Evolutionary conservation across 495 filamentous ascomycete species (phyloP).

Genomic region (Ascobolus immersus): DNA sequence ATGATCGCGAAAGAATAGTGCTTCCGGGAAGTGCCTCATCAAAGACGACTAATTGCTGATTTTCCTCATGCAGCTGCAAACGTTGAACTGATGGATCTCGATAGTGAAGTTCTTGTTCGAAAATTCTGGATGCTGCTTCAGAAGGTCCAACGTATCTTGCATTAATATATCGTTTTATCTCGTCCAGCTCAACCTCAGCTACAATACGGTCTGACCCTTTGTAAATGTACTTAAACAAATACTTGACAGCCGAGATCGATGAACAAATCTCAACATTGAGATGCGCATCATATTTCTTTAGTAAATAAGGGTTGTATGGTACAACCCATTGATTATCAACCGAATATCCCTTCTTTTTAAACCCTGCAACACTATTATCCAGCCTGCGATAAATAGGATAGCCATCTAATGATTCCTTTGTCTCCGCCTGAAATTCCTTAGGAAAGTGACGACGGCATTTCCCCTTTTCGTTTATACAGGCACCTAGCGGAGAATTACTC

Average conservation of each 20-base stretch:
- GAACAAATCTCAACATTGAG: conserved; percentile 8
- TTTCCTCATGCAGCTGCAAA: conserved; percentile 1
- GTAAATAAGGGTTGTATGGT: conserved; percentile 7
- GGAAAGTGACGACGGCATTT: too few species aligned
- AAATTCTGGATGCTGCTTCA: conserved; percentile 5
- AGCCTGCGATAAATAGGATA: neutral
- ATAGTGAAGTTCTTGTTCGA: conserved; percentile 6
- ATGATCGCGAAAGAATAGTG: neutral
- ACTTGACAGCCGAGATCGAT: conserved; percentile 4
- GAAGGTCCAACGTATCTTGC: conserved; percentile 5
- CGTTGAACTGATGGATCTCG: conserved; percentile 5
- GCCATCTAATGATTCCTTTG: neutral
- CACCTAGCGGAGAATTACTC: too few species aligned
- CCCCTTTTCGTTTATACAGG: too few species aligned
- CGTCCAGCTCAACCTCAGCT: conserved; percentile 3
- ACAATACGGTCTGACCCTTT: conserved; percentile 6
- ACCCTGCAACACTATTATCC: neutral
- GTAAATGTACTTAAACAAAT: conserved; percentile 11
- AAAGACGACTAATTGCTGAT: conserved; percentile 6
- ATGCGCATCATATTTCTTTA: conserved; percentile 4
- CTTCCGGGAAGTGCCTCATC: neutral
- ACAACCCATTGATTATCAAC: conserved; percentile 8
- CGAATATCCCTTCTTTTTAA: neutral
- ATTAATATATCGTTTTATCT: conserved; percentile 5
- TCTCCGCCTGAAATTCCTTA: neutral